Conservation (phyloP, 2,329 filamentous ascomycete genomes). For the Trichoderma afroharzianum region DNA sequence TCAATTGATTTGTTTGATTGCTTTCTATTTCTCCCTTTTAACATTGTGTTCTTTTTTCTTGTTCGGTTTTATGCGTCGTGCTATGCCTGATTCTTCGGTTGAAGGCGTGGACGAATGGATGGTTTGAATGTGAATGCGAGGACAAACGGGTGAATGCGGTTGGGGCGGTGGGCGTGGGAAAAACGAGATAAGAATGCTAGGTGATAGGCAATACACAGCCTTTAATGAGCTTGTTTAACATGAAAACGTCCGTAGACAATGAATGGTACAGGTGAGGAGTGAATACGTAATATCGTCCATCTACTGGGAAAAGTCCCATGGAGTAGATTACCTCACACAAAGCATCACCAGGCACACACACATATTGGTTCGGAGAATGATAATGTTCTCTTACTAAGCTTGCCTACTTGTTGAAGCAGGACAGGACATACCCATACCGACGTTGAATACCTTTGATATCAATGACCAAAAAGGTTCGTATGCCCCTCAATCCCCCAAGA, state of each 20-base stretch:
- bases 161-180: background rate
- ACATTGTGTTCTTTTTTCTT: background rate
- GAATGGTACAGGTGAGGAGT: background rate
- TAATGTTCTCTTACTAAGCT: background rate
- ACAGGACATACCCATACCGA: constrained; percentile 9
- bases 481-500: constrained; percentile 2
- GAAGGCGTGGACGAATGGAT: background rate
- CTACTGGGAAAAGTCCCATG: background rate
- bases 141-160: background rate
- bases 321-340: background rate
- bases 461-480: background rate
- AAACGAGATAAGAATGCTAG: constrained; percentile 6
- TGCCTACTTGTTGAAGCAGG: constrained; percentile 21
- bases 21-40: background rate
- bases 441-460: constrained; percentile 19
- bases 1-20: background rate
- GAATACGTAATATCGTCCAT: background rate
- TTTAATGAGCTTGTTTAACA: constrained; percentile 8
- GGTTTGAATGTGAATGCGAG: background rate
- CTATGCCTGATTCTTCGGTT: background rate
- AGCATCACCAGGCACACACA: background rate
- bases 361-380: background rate
- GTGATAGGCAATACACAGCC: constrained; percentile 16
- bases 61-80: background rate
- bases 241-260: background rate